A percentile compares a stretch with the other conserved stretches of the same genome.
These are phyloP conservation scores for Gomphus bonarii DNA, from an alignment of 1,284 basidiomycete species.

Conservation along the genomic window DNA sequence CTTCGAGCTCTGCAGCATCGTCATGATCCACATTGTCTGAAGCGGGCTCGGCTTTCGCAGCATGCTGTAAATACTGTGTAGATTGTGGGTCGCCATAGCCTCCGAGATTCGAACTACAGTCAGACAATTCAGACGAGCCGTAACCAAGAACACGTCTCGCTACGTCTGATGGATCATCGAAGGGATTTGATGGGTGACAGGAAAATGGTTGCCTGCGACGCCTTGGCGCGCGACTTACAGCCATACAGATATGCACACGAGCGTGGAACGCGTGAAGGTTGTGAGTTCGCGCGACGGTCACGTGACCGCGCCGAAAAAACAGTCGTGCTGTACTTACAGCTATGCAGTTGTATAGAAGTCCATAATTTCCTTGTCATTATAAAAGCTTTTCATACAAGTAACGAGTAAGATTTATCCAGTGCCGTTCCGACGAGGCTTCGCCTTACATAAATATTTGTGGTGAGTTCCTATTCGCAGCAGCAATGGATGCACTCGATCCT, in stretches of 20 bases:
- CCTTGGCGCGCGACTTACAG: background rate
- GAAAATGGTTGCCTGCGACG: background rate
- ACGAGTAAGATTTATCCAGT: no score
- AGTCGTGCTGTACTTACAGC: no score
- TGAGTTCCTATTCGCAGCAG: no score
- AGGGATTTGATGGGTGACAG: constrained; percentile 8
- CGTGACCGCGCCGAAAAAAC: background rate
- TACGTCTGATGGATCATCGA: constrained; percentile 1
- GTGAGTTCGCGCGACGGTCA: background rate
- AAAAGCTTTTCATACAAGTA: no score
- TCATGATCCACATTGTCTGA: constrained; percentile 14
- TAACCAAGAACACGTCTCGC: constrained; percentile 5
- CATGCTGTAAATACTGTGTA: background rate
- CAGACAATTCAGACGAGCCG: constrained; percentile 9
- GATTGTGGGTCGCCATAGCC: constrained; percentile 1
- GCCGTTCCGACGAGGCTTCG: no score
- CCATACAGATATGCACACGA: background rate
- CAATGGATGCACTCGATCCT: constrained; percentile 10
- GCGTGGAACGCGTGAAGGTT: background rate
- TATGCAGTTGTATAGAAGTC: background rate
- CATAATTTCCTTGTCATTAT: no score
- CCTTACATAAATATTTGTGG: no score
- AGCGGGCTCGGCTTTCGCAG: background rate
- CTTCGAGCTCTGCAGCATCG: constrained; percentile 22
- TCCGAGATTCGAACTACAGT: constrained; percentile 8